Evolutionary conservation across 139 green algal genomes (phyloP).

Genomic region (Nannochloris sp.): DNA sequence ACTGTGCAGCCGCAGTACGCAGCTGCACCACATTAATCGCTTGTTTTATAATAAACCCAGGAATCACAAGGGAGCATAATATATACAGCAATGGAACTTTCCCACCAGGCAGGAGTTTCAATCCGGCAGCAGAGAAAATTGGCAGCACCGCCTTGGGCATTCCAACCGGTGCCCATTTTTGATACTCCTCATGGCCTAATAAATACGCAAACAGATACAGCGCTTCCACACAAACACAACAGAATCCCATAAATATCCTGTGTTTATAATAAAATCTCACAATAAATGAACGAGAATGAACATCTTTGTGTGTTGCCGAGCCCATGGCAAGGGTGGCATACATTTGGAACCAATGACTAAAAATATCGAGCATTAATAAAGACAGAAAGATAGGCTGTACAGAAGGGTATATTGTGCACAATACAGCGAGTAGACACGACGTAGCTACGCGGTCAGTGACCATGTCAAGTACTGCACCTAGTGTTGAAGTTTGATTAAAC

Average conservation of each 20-base stretch:
- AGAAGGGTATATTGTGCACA: slow-evolving; percentile 55
- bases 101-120: background rate
- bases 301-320: slow-evolving; percentile 73
- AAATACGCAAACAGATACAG: slow-evolving; percentile 32
- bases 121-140: background rate
- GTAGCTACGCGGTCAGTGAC: slow-evolving; percentile 93
- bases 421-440: slow-evolving; percentile 70
- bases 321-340: slow-evolving; percentile 65
- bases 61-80: slow-evolving; percentile 36
- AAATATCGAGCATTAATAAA: slow-evolving; percentile 88
- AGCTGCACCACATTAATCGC: slow-evolving; percentile 73
- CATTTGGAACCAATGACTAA: slow-evolving; percentile 92
- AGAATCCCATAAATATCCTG: slow-evolving; percentile 94
- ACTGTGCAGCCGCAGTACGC: slow-evolving; percentile 26
- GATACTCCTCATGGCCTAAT: slow-evolving; percentile 20
- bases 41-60: slow-evolving; percentile 63
- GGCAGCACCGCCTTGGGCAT: background rate
- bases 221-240: slow-evolving; percentile 79
- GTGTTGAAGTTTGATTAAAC: slow-evolving; percentile 74
- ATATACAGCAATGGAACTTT: background rate
- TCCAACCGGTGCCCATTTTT: background rate
- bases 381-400: slow-evolving; percentile 37
- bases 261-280: slow-evolving; percentile 84
- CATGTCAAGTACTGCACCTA: slow-evolving; percentile 95
- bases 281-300: slow-evolving; percentile 52